Evolutionary conservation across 768 basidiomycete species (phyloP), one percentile per base, ranked within the genome.

Genomic region (Boletus edulis): DNA sequence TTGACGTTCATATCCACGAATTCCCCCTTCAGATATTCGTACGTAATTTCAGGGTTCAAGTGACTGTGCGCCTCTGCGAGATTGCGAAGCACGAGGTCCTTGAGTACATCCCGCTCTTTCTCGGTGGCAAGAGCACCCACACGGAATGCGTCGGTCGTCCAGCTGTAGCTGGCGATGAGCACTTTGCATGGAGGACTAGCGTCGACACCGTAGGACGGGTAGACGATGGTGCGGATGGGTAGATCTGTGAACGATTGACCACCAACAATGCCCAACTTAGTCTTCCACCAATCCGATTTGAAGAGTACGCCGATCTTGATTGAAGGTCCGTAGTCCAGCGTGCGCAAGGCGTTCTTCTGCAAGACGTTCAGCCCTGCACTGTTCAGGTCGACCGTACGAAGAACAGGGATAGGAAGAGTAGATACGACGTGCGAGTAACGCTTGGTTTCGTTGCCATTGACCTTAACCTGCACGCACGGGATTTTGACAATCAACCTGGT

Each of bases 261-360:
- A 5, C 79, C 78, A 9, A 71, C 49, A 27, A 76, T 74, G 42
- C 65, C 61, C 38, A 72, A 37, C 24, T 55, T 57, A 1, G 61
- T 69, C 22, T 60, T 69, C 78, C 78, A 80, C 79, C 79, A 80
- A 4, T 69, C 53, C 1, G 67, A 61, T 55, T 68, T 66, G 67
- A 81, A 81, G 51, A 73, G 71, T 35, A 81, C 49, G 10, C 66
- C 79, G 38, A 81, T 65, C 65, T 81, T 81, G 61, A 68, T 65
- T 2, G 75, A 61, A 6, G 72, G 57, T 14, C 64, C 68, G 44
- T 79, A 80, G 29, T 63, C 50, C 22, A 80, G 60, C 6, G 64
- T 39, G 9, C 77, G 76, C 37, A 81, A 61, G 0, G 77, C 77
- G 3, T 67, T 73, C 40, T 22, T 57, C 54, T 77, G 78, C 61